Base-by-base conservation (phyloP, 805 yeast species). In the Jamesozyma gamospora region DNA sequence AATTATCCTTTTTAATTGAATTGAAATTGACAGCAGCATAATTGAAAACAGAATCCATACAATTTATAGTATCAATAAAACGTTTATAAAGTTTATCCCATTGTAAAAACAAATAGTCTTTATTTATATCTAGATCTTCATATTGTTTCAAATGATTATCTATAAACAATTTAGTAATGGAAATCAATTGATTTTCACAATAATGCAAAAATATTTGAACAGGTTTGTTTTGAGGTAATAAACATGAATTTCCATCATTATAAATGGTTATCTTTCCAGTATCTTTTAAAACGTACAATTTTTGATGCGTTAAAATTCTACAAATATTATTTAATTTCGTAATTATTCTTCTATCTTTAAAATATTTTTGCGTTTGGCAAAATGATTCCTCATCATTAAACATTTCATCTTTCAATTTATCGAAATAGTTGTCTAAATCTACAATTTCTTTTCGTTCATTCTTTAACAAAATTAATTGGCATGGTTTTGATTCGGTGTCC, bases 21-120 rank as follows among this genome's bases (percentile, higher is more conserved):
- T 45, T 44, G 34, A 41, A 44, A 36, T 50, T 50, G 14, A 17
- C 17, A 13, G 33, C 32, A 13, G 40, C 24, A 35, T 48, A 50
- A 8, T 36, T 37, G 4, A 45, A 26, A 2, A 45, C 21, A n/a
- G 52, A 50, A 7, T 35, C 40, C 5, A 45, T n/a, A n/a, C 38
- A 24, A 14, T 19, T 14, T n/a, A 42, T n/a, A 15, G 36, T 35
- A 13, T 3, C 17, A 4, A 17, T 28, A 31, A 30, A 44, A 16
- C 31, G 17, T 14, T 32, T 32, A 14, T 41, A 30, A 21, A 33
- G 6, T 9, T 25, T 16, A 4, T 4, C 16, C 49, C 49, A 46
- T 12, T 14, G 14, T 18, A 14, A 7, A 17, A 31, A 11, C 14
- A 18, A 11, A 12, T 10, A 9, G 4, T 9, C n/a, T 14, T 13